Percentiles rank a stretch among this genome's conserved stretches.
Conservation (phyloP, 306 rosid genomes). For the Lagenaria siceraria region DNA sequence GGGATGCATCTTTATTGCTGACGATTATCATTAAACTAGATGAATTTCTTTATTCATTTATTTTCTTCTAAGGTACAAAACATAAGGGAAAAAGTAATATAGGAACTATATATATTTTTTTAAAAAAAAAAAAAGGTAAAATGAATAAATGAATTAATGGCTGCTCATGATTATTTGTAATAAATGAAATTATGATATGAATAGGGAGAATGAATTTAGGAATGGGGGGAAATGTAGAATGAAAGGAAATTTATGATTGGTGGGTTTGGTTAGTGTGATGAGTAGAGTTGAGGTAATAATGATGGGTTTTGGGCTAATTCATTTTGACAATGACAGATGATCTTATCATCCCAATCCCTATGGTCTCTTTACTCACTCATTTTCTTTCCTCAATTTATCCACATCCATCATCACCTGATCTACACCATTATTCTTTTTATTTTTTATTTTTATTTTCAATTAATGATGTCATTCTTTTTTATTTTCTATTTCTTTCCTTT, state of each 20-base stretch:
- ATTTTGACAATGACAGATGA: constrained; percentile 3
- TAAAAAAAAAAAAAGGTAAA: too few species aligned
- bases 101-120: too few species aligned
- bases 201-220: too few species aligned
- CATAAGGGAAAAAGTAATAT: too few species aligned
- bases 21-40: too few species aligned
- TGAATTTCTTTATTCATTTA: too few species aligned
- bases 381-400: not conserved
- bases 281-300: constrained; percentile 5
- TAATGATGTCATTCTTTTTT: not conserved
- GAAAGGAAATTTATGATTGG: not conserved
- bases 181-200: not conserved
- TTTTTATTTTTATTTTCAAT: not conserved
- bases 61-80: too few species aligned
- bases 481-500: not conserved
- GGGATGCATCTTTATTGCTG: too few species aligned
- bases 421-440: not conserved
- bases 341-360: not conserved
- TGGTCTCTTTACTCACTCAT: not conserved
- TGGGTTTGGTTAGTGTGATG: not conserved
- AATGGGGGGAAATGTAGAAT: not conserved
- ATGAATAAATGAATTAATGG: too few species aligned
- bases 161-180: too few species aligned
- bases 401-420: not conserved
- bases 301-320: constrained; percentile 14